Percentiles rank a stretch among this genome's conserved stretches.
These are phyloP conservation scores for Epichloe sp. DNA, from an alignment of 2,329 filamentous ascomycete genomes.

Conservation along the genomic window DNA sequence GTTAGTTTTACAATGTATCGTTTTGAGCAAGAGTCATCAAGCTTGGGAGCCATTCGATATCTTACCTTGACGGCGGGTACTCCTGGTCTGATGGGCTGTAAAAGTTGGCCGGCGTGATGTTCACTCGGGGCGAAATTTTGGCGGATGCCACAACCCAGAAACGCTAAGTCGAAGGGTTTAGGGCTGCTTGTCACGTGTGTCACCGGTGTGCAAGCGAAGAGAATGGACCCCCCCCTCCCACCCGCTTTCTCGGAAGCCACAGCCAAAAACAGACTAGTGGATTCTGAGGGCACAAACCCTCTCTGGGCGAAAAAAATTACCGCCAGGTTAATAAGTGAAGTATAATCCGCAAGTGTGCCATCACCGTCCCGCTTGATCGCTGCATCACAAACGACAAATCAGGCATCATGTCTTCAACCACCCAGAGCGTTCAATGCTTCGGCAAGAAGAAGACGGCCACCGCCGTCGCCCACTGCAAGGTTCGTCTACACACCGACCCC, in stretches of 20 bases:
- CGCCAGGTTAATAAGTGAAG: conserved; percentile 2
- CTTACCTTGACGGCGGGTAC: conserved; percentile 30
- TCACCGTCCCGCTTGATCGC: conserved; percentile 4
- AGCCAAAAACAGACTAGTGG: conserved; percentile 14
- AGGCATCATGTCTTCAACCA: conserved; percentile 60
- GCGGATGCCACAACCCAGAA: conserved; percentile 17
- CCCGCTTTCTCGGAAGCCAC: not conserved
- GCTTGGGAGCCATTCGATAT: not conserved
- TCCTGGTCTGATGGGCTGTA: conserved; percentile 22
- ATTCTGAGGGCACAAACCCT: conserved; percentile 22
- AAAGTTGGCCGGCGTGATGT: conserved; percentile 22
- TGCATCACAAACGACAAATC: conserved; percentile 12
- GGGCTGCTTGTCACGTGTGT: conserved; percentile 20
- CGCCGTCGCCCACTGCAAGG: conserved; percentile 87
- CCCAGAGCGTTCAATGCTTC: conserved; percentile 91
- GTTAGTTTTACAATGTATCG: conserved; percentile 14
- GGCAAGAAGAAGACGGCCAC: conserved; percentile 95
- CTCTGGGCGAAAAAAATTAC: conserved; percentile 11
- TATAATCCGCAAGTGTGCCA: not conserved
- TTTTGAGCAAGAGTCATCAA: not conserved
- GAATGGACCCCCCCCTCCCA: not conserved
- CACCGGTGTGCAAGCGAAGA: not conserved
- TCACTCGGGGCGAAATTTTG: conserved; percentile 23
- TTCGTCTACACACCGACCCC: conserved; percentile 28
- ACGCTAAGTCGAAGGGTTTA: conserved; percentile 20